These are phyloP conservation scores for Neurospora africana DNA, from an alignment of 495 filamentous ascomycete genomes.

Conservation along the genomic window DNA sequence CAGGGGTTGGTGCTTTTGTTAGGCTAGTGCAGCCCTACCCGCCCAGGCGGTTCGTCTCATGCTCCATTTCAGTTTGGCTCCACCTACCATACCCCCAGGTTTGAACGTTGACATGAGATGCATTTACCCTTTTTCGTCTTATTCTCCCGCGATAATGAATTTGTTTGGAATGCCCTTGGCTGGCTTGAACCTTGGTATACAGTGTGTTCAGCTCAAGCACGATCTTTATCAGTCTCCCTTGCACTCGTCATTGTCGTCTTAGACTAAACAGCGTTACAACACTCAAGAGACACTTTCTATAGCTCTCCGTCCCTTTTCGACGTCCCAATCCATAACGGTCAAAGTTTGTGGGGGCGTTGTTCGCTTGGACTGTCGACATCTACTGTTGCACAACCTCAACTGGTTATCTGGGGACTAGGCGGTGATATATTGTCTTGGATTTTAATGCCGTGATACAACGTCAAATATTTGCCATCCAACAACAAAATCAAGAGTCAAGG, in stretches of 20 bases:
- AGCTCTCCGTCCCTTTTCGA: not conserved
- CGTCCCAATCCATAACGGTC: not conserved
- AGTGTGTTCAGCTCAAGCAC: not conserved
- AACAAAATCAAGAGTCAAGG: not conserved
- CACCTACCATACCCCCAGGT: not conserved
- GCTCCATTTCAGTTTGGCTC: not conserved
- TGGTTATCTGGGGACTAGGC: not conserved
- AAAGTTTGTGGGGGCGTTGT: not conserved
- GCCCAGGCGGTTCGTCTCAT: not conserved
- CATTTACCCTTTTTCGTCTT: too few relatives aligned
- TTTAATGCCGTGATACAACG: not conserved
- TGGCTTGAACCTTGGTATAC: not conserved
- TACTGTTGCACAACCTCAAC: not conserved
- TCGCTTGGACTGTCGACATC: not conserved
- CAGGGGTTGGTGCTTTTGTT: not conserved
- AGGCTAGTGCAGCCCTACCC: not conserved
- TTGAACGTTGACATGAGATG: not conserved
- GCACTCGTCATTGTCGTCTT: not conserved
- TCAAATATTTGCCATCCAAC: not conserved
- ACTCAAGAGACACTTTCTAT: not conserved
- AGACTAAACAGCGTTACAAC: not conserved
- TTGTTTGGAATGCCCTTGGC: not conserved
- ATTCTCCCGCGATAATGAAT: not conserved
- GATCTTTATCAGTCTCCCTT: not conserved
- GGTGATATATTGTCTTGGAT: not conserved